A percentile compares a stretch with the other conserved stretches of the same genome.
Evolutionary conservation across 176 grass and related monocot species (phyloP).

Genomic region (Cenchrus americanus): DNA sequence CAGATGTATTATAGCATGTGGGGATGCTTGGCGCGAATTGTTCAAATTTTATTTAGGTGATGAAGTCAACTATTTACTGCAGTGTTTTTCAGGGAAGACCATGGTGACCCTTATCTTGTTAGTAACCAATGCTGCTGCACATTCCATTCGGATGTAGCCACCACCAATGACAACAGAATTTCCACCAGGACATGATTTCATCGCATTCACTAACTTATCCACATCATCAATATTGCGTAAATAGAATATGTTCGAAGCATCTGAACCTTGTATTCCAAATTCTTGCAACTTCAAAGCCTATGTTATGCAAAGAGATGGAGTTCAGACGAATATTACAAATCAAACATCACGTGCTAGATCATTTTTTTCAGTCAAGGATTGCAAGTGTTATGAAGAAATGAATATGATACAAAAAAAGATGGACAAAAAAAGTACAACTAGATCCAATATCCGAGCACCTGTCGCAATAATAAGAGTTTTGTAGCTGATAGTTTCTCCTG

Average conservation of each 20-base stretch:
- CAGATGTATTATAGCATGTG: constrained; percentile 9
- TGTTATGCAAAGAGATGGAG: constrained; percentile 34
- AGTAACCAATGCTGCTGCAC: constrained; percentile 82
- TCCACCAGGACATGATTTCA: constrained; percentile 70
- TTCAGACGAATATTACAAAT: not conserved
- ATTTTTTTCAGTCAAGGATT: not conserved
- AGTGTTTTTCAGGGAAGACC: constrained; percentile 96
- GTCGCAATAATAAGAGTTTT: constrained; percentile 91
- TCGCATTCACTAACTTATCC: constrained; percentile 70
- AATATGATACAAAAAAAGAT: not conserved
- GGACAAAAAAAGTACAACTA: constrained; percentile 24
- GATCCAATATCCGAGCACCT: constrained; percentile 88
- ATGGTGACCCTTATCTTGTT: constrained; percentile 88
- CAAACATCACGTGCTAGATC: not conserved
- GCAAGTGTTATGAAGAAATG: not conserved
- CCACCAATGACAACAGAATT: constrained; percentile 95
- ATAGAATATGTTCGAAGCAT: constrained; percentile 89
- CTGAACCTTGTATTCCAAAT: constrained; percentile 77
- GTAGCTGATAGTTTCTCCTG: constrained; percentile 95
- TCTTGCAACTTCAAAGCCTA: constrained; percentile 95
- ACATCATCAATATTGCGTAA: constrained; percentile 78
- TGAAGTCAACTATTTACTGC: constrained; percentile 62
- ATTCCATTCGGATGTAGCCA: constrained; percentile 98
- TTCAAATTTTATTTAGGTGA: not conserved
- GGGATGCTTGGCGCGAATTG: not conserved